Base-by-base conservation (phyloP, 163 green algal genomes). In the Volvox carteri region DNA sequence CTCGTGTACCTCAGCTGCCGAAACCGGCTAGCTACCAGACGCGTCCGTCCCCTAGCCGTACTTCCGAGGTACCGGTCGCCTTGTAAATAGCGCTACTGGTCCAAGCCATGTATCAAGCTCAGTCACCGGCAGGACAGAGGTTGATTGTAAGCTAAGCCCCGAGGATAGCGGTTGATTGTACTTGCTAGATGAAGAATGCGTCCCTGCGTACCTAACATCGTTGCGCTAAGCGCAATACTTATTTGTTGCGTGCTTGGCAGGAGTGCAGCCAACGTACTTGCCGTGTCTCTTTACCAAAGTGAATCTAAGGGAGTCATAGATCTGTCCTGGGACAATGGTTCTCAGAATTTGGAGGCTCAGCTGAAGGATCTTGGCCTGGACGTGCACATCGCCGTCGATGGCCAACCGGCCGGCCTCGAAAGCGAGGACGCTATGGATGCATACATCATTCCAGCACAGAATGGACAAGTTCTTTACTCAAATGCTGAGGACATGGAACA, bases 381-480 rank as follows among this genome's bases (percentile, higher is more conserved):
- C n/a, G 48, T 85, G 75, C 39, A 41, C 23, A 11, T 62, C 14
- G 46, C 74, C 46, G 44, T 25, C 14, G 44, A 65, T 46, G 48
- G 35, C 16, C n/a, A 70, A 70, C 48, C 30, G 23, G 65, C 23
- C 4, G 28, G 8, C 30, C 44, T 44, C 28, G 73, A 23, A 23
- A n/a, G 28, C 7, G 28, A 5, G 5, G 18, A 23, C 44, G 44
- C 44, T n/a, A 28, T 28, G 1, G 18, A 48, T 33, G 75, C 48
- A 42, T 84, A 67, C 48, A 52, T 84, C 33, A 84, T 84, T 50
- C 75, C 75, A 48, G 48, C 16, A 35, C 75, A 72, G n/a, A 67
- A 84, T n/a, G 50, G 30, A 7, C 30, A 25, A n/a, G 30, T 48
- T 39, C 14, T 84, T 7, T 84, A 84, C 50, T 70, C 75, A 6